These are phyloP conservation scores for Porodaedalea pini DNA, from an alignment of 1,284 basidiomycete genomes.

Conservation along the genomic window DNA sequence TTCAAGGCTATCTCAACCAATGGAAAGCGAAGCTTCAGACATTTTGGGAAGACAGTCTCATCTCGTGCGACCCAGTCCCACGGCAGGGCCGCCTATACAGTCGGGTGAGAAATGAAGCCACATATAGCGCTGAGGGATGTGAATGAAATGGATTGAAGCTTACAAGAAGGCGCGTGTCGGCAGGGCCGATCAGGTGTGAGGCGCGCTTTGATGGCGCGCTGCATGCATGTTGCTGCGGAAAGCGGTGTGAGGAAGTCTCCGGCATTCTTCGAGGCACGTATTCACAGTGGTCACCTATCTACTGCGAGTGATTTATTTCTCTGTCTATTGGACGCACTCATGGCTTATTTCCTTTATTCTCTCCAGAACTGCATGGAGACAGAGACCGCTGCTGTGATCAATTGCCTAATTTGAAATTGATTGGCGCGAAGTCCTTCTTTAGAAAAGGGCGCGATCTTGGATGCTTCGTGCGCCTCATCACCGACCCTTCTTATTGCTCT, in stretches of 20 bases:
- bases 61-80: conserved; percentile 9
- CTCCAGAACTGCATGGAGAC: too few relatives aligned
- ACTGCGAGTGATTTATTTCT: not conserved
- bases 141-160: conserved; percentile 1
- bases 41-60: not conserved
- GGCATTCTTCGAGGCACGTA: not conserved
- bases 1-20: not conserved
- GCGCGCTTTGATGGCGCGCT: conserved; percentile 13
- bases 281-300: not conserved
- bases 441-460: too few relatives aligned
- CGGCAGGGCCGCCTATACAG: not conserved
- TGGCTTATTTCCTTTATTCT: too few relatives aligned
- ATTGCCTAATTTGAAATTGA: not conserved
- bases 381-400: too few relatives aligned
- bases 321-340: too few relatives aligned
- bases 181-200: conserved; percentile 7
- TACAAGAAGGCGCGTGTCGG: conserved; percentile 5
- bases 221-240: conserved; percentile 13
- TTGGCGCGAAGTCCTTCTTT: too few relatives aligned
- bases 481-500: not conserved
- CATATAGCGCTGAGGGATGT: not conserved
- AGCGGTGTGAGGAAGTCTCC: not conserved
- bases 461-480: not conserved
- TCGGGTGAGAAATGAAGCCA: not conserved
- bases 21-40: not conserved